These are phyloP conservation scores for Moesziomyces sp. DNA, from an alignment of 1,284 basidiomycete species.

Conservation along the genomic window DNA sequence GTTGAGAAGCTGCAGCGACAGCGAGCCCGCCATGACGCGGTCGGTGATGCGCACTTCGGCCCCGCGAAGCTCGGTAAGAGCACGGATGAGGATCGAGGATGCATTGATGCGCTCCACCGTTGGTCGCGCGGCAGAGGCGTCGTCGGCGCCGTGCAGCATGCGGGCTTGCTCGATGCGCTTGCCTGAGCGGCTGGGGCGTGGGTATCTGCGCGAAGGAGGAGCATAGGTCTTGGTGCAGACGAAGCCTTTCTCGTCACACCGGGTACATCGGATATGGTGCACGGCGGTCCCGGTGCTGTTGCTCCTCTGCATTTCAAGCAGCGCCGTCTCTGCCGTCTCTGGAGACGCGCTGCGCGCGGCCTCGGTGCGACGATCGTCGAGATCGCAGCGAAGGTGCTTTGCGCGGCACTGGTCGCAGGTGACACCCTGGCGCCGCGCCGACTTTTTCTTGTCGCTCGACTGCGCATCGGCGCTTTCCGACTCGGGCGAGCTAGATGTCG, in stretches of 20 bases:
- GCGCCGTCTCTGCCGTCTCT: constrained; percentile 13
- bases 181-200: constrained; percentile 61
- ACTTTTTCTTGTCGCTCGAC: constrained; percentile 40
- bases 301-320: constrained; percentile 35
- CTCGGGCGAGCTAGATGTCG: constrained; percentile 11
- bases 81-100: constrained; percentile 37
- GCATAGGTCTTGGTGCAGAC: constrained; percentile 58
- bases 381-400: constrained; percentile 62
- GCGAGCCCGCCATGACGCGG: constrained; percentile 53
- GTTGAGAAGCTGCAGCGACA: constrained; percentile 57
- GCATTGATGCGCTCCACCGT: constrained; percentile 34
- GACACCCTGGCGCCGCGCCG: constrained; percentile 41
- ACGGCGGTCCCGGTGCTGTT: constrained; percentile 28
- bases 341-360: constrained; percentile 25
- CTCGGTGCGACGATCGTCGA: constrained; percentile 40
- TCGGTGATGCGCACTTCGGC: constrained; percentile 47
- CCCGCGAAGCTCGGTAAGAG: constrained; percentile 41
- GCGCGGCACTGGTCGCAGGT: constrained; percentile 63
- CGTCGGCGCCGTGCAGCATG: constrained; percentile 56
- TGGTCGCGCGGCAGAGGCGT: constrained; percentile 4
- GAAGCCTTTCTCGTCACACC: constrained; percentile 55
- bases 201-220: constrained; percentile 55
- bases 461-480: constrained; percentile 14
- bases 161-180: constrained; percentile 65
- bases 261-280: constrained; percentile 51